Base-by-base conservation (phyloP, 2,329 filamentous ascomycete species). In the Colletotrichum phormii region DNA sequence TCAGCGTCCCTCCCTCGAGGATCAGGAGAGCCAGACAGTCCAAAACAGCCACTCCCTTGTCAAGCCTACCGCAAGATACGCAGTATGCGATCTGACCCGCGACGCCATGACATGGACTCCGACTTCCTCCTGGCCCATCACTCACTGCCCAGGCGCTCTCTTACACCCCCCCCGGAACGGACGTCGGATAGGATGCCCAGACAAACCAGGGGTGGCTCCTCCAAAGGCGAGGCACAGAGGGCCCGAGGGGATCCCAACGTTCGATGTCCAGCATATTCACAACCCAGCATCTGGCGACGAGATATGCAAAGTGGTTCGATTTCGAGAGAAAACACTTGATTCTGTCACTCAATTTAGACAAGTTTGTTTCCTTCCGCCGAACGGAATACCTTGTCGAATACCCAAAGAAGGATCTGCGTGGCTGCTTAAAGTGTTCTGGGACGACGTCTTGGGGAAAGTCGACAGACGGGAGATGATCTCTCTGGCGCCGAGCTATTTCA, bases 251-350 rank as follows among this genome's bases (percentile, higher is more conserved):
- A 70, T 31, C 73, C 73, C 46, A 77, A 77, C 77, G 70, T 79
- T 78, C 77, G 77, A 80, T 79, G 62, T 59, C 59, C n/a, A 67
- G 64, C 74, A 74, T 60, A 61, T 64, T 54, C 66, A 64, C 46
- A 65, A 55, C 59, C 64, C 66, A 71, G 60, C 51, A 74, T 76
- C 76, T 77, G 77, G 75, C 69, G 67, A 76, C 72, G 75, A 74
- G 74, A 68, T 75, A 64, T 67, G 70, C 66, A 46, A 65, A 69
- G 71, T 80, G 77, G 78, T 79, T 77, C 77, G 78, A 80, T 76
- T 60, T 68, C 35, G 65, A 65, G 63, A 60, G 70, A 78, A 77
- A 80, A 78, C 77, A 74, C 77, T 78, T 78, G 78, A 80, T 78
- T 51, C 18, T 73, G n/a, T 58, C 55, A 46, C 73, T 73, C 63